Percentiles rank a stretch among this genome's conserved stretches.
phyloP scores from a whole-genome alignment of 1,284 basidiomycete genomes.

The Quambalaria eucalypti region DNA sequence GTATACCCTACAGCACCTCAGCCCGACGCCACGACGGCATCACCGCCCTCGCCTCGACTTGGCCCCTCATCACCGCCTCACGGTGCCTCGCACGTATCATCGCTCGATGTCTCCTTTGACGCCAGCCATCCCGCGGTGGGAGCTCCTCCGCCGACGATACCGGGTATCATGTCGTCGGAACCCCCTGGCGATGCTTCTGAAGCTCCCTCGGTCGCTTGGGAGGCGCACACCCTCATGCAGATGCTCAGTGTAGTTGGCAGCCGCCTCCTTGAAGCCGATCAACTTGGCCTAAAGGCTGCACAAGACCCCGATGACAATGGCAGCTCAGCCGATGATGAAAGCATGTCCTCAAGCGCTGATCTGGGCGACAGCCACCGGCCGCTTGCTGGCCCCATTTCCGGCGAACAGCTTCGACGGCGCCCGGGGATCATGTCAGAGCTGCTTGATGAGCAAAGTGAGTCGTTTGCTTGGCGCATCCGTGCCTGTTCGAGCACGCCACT shows the following conservation, averaged over 20 bases:
- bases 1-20: no score
- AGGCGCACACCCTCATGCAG: slow-evolving; percentile 32
- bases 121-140: background rate
- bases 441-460: background rate
- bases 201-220: background rate
- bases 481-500: no score
- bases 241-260: slow-evolving; percentile 38
- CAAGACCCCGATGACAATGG: slow-evolving; percentile 1
- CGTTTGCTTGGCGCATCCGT: no score
- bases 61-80: background rate
- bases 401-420: no score
- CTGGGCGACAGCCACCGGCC: no score
- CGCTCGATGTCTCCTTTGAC: background rate
- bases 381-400: no score
- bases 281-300: slow-evolving; percentile 11
- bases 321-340: background rate
- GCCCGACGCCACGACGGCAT: no score
- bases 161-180: background rate
- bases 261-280: slow-evolving; percentile 29
- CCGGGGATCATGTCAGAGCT: background rate
- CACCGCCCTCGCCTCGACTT: background rate
- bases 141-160: background rate
- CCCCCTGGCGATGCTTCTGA: background rate
- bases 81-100: background rate
- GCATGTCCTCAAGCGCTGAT: background rate